Evolutionary conservation across 108 stramenopile species (phyloP).

Genomic region (Hondaea fermentalgiana): DNA sequence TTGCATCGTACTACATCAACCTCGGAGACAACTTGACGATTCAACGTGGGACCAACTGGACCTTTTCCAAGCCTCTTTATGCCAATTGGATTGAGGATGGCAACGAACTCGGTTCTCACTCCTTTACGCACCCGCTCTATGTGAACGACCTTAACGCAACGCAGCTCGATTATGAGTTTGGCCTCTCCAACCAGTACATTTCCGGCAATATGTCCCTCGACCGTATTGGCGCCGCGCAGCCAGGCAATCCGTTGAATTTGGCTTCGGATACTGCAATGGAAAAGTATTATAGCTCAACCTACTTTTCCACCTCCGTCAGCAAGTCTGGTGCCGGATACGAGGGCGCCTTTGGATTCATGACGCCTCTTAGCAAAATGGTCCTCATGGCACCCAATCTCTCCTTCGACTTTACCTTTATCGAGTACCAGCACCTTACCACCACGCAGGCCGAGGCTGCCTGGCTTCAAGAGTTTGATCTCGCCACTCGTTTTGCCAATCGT

Average conservation of each 20-base stretch:
- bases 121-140: background rate
- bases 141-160: background rate
- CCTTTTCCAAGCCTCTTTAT: background rate
- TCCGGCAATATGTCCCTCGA: background rate
- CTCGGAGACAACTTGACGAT: background rate
- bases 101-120: background rate
- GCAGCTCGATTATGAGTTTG: background rate
- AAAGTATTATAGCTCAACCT: background rate
- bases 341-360: background rate
- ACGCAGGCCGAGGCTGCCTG: background rate
- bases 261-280: background rate
- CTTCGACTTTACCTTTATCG: constrained; percentile 15
- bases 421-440: background rate
- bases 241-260: background rate
- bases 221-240: constrained; percentile 6
- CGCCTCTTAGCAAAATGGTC: background rate
- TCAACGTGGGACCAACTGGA: background rate
- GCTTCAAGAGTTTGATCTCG: background rate
- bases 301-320: background rate
- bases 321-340: background rate
- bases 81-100: background rate
- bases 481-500: background rate
- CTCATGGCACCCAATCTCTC: background rate
- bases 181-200: background rate
- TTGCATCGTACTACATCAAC: background rate